Evolutionary conservation across 2,329 filamentous ascomycete species (phyloP).

Genomic region (Scedosporium boydii): DNA sequence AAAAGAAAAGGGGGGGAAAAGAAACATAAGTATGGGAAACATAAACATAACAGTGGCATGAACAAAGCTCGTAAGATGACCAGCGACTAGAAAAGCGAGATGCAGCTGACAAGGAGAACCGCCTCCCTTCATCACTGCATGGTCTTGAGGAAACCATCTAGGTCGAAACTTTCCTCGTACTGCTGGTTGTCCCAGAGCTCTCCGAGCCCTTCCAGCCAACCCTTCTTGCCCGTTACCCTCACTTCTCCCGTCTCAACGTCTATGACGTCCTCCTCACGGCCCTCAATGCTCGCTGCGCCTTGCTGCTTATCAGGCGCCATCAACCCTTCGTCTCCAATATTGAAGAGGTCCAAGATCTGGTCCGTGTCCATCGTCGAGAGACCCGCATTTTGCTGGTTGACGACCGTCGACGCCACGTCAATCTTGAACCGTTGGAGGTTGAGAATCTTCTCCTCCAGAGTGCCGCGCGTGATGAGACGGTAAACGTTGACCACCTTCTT

Average conservation of each 20-base stretch:
- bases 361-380: slow-evolving; percentile 95
- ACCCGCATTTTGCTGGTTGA: slow-evolving; percentile 97
- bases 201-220: slow-evolving; percentile 87
- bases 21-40: not conserved
- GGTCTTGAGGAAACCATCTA: slow-evolving; percentile 89
- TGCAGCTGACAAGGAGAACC: not conserved
- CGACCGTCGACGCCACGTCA: slow-evolving; percentile 93
- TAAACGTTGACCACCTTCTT: slow-evolving; percentile 99
- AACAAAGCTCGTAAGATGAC: not conserved
- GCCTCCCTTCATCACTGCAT: slow-evolving; percentile 53
- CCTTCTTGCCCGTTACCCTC: slow-evolving; percentile 92
- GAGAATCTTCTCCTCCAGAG: slow-evolving; percentile 95
- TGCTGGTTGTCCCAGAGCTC: slow-evolving; percentile 96
- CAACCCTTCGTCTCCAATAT: slow-evolving; percentile 65
- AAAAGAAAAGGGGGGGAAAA: not conserved
- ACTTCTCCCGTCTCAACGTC: slow-evolving; percentile 89
- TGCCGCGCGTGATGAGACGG: slow-evolving; percentile 88
- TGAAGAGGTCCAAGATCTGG: slow-evolving; percentile 95
- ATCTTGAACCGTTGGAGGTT: slow-evolving; percentile 99
- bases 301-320: slow-evolving; percentile 49
- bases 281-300: slow-evolving; percentile 38
- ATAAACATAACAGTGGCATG: not conserved
- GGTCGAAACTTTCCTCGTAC: slow-evolving; percentile 96
- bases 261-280: slow-evolving; percentile 75
- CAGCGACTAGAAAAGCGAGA: not conserved